These are phyloP conservation scores for Wickerhamomyces sp. DNA, from an alignment of 1,139 yeast species.

Conservation along the genomic window DNA sequence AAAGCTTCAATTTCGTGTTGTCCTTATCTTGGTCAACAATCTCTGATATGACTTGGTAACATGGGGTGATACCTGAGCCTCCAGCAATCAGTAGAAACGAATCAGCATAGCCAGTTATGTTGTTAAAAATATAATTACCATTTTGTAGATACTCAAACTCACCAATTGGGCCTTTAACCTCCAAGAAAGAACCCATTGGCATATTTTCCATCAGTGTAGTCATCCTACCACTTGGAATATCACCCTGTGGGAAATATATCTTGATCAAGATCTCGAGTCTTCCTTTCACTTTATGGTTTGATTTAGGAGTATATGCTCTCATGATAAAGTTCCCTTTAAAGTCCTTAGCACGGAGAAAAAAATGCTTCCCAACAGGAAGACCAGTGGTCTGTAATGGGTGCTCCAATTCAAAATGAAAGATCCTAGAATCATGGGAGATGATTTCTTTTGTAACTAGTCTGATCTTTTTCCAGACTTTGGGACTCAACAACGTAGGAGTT, in stretches of 20 bases:
- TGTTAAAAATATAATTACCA: slow-evolving; percentile 26
- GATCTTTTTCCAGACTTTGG: slow-evolving; percentile 23
- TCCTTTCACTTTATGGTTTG: slow-evolving; percentile 25
- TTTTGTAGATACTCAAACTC: slow-evolving; percentile 50
- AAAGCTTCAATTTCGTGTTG: slow-evolving; percentile 41
- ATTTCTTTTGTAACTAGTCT: slow-evolving; percentile 15
- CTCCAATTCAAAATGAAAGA: slow-evolving; percentile 26
- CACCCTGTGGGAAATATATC: slow-evolving; percentile 26
- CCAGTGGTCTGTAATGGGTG: slow-evolving; percentile 32
- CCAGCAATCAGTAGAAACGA: slow-evolving; percentile 51
- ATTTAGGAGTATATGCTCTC: slow-evolving; percentile 47
- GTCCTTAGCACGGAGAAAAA: slow-evolving; percentile 38
- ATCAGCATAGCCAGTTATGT: slow-evolving; percentile 28
- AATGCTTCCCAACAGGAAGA: slow-evolving; percentile 56
- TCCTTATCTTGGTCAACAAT: slow-evolving; percentile 42
- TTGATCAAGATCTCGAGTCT: slow-evolving; percentile 26
- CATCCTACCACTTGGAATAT: slow-evolving; percentile 28
- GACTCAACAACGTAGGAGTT: slow-evolving; percentile 19
- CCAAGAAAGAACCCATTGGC: slow-evolving; percentile 25
- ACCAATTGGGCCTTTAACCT: slow-evolving; percentile 54
- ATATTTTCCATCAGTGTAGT: slow-evolving; percentile 24
- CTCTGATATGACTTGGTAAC: slow-evolving; percentile 48
- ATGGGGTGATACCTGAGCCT: slow-evolving; percentile 55
- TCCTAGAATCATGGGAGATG: slow-evolving; percentile 25
- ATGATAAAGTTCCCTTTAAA: slow-evolving; percentile 24